These are phyloP conservation scores for Paradendryphiella salina DNA, from an alignment of 2,329 filamentous ascomycete species.

Conservation along the genomic window DNA sequence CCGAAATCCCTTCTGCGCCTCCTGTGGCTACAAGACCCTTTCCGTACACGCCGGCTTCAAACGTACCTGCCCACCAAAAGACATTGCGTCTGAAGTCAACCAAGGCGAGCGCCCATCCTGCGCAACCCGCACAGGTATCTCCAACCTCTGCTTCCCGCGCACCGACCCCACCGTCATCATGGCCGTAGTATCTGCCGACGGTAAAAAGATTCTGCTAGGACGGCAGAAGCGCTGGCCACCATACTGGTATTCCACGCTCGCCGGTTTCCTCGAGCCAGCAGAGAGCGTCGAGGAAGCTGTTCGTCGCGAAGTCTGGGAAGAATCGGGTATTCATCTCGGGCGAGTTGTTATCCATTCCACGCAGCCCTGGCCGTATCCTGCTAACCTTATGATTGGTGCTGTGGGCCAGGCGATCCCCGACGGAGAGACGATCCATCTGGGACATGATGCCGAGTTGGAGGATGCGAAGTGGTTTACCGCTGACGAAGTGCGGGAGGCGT, in stretches of 20 bases:
- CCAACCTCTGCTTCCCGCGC: slow-evolving; percentile 88
- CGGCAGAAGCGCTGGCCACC: slow-evolving; percentile 81
- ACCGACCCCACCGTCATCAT: slow-evolving; percentile 96
- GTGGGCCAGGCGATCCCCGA: slow-evolving; percentile 81
- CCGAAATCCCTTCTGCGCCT: slow-evolving; percentile 88
- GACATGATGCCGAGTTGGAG: slow-evolving; percentile 89
- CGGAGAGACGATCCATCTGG: slow-evolving; percentile 78
- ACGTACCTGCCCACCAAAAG: slow-evolving; percentile 73
- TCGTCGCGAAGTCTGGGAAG: slow-evolving; percentile 57
- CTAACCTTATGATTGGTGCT: slow-evolving; percentile 63
- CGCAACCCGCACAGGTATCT: slow-evolving; percentile 79
- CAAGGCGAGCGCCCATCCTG: slow-evolving; percentile 66
- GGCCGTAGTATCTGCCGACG: slow-evolving; percentile 81
- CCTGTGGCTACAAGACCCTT: slow-evolving; percentile 81
- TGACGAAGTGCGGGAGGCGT: slow-evolving; percentile 76
- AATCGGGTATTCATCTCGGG: slow-evolving; percentile 53
- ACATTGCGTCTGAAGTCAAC: slow-evolving; percentile 56
- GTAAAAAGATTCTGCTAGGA: slow-evolving; percentile 77
- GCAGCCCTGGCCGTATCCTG: slow-evolving; percentile 59
- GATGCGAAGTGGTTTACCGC: slow-evolving; percentile 85
- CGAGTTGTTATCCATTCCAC: slow-evolving; percentile 57
- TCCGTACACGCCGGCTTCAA: slow-evolving; percentile 80
- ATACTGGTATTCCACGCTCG: slow-evolving; percentile 85
- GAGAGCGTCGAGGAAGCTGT: slow-evolving; percentile 58
- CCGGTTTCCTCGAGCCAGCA: slow-evolving; percentile 57